Evolutionary conservation across 2,329 filamentous ascomycete genomes (phyloP), one percentile per base, ranked within the genome.

Genomic region (Cercospora brassicicola): DNA sequence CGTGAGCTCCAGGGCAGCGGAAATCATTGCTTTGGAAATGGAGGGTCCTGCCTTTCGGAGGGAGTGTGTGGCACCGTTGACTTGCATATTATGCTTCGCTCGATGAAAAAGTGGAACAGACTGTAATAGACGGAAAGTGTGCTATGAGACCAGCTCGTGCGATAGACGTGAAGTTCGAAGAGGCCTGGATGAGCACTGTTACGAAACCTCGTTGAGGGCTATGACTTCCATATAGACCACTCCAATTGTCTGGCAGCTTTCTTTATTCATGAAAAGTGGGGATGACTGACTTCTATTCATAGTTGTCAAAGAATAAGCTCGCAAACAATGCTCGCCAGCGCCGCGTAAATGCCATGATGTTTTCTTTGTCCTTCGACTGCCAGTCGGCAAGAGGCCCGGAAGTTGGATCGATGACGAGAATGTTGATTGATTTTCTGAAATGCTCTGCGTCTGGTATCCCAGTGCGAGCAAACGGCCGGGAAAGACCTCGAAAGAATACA

Each of bases 111-210:
- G 18, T 26, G 31, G 8, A 33, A 36, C 13, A 20, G 48, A n/a
- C 15, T 28, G 20, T n/a, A 13, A 28, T 10, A 9, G 18, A n/a
- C 18, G n/a, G 7, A 23, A 59, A n/a, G 18, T 23, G n/a, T 36
- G 18, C 28, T 59, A 30, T 56, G 51, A 64, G 61, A 56, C 61
- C 61, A 57, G 61, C 61, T 64, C 61, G 20, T 42, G 30, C 45
- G 23, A n/a, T 64, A 10, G 48, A 39, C 23, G 30, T 23, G 15
- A 20, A n/a, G 11, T 31, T 36, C 31, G n/a, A 36, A 18, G 28
- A 59, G 20, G 8, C 18, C 4, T 26, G 26, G 5, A 30, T 26
- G 11, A 28, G 13, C 6, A 36, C n/a, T 30, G 28, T 31, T 23
- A 10, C n/a, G 15, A 26, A 11, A 15, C 33, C 28, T 33, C 55